phyloP scores from a whole-genome alignment of 306 rosid genomes.

The Cajanus cajan region DNA sequence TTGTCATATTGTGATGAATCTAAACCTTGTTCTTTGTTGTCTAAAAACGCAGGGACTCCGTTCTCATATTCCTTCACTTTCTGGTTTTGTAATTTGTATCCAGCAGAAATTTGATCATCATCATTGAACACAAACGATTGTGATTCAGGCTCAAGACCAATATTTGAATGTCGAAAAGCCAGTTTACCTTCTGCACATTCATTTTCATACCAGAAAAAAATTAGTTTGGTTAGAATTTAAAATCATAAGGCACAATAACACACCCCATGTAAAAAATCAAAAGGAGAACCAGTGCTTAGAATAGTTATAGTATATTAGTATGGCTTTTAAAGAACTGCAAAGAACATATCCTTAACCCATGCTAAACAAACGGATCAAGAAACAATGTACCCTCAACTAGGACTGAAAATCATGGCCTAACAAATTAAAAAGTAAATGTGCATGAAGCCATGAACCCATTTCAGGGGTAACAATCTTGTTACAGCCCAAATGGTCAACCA shows the following conservation, averaged over 20 bases:
- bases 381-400: background rate
- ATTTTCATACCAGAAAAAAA: conserved; percentile 28
- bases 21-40: conserved; percentile 35
- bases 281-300: background rate
- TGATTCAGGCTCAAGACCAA: conserved; percentile 43
- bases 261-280: background rate
- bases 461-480: background rate
- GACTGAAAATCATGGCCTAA: background rate
- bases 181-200: conserved; percentile 65
- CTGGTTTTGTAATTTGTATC: conserved; percentile 39
- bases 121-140: conserved; percentile 49
- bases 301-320: background rate
- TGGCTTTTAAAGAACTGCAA: background rate
- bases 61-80: conserved; percentile 45
- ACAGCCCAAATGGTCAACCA: background rate
- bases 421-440: background rate
- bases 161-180: conserved; percentile 45
- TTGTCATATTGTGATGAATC: conserved; percentile 19
- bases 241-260: background rate
- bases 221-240: background rate
- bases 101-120: conserved; percentile 34
- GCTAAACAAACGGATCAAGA: background rate
- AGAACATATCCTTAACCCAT: conserved; percentile 8
- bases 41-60: conserved; percentile 27
- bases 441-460: background rate